phyloP scores from a whole-genome alignment of 805 yeast species.

The Candida ortonii region DNA sequence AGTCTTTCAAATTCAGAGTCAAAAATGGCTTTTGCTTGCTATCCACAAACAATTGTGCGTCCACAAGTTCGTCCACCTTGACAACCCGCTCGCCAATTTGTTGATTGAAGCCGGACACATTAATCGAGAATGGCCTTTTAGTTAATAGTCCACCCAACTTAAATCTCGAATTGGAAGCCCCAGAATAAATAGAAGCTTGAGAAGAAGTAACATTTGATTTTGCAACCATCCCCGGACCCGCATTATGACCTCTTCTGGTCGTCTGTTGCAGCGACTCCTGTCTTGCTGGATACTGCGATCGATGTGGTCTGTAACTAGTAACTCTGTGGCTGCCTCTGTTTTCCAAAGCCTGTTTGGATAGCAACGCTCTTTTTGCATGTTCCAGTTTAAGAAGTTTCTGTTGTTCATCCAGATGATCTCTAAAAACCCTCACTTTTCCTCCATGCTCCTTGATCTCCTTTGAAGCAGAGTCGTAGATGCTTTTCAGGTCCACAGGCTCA shows the following conservation, averaged over 20 bases:
- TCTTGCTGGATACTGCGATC: slow-evolving; percentile 3
- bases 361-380: slow-evolving; percentile 24
- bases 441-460: slow-evolving; percentile 41
- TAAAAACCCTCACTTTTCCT: slow-evolving; percentile 42
- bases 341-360: slow-evolving; percentile 29
- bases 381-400: slow-evolving; percentile 53
- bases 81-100: slow-evolving; percentile 32
- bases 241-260: slow-evolving; percentile 5
- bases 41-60: slow-evolving; percentile 39
- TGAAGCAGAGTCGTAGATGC: slow-evolving; percentile 41
- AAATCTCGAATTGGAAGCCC: slow-evolving; percentile 19
- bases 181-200: slow-evolving; percentile 4
- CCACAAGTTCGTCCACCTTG: slow-evolving; percentile 59
- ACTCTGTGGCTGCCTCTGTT: slow-evolving; percentile 6
- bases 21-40: slow-evolving; percentile 49
- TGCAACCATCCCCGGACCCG: slow-evolving; percentile 5
- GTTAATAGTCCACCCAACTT: slow-evolving; percentile 31
- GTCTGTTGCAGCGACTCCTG: slow-evolving; percentile 4
- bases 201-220: slow-evolving; percentile 6
- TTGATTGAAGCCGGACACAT: slow-evolving; percentile 35
- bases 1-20: slow-evolving; percentile 45
- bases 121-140: slow-evolving; percentile 61
- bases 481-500: slow-evolving; percentile 32
- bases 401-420: slow-evolving; percentile 45
- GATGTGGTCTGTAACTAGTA: slow-evolving; percentile 1